A percentile compares a stretch with the other conserved stretches of the same genome.
These are phyloP conservation scores for Pugionium cornutum DNA, from an alignment of 345 rosid genomes.

Conservation along the genomic window DNA sequence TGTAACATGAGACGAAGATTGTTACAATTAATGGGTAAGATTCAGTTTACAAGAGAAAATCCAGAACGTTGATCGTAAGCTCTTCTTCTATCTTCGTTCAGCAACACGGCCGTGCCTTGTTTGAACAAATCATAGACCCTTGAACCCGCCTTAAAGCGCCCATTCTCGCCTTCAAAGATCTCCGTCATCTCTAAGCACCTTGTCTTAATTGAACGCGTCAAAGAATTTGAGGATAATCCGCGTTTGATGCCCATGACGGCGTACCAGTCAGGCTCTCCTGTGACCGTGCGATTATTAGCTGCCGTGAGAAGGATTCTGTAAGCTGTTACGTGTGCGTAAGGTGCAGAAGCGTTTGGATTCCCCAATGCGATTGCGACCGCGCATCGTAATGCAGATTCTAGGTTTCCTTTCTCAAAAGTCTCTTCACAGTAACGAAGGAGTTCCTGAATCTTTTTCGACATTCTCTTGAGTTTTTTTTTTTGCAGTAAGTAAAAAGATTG, in stretches of 20 bases:
- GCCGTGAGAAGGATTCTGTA: slow-evolving; percentile 28
- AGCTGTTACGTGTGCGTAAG: slow-evolving; percentile 32
- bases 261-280: slow-evolving; percentile 34
- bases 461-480: background rate
- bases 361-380: slow-evolving; percentile 8
- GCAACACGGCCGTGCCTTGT: background rate
- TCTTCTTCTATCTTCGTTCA: slow-evolving; percentile 7
- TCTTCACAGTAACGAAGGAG: slow-evolving; percentile 33
- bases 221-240: background rate
- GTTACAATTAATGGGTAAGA: too few relatives aligned
- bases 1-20: too few relatives aligned
- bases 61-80: slow-evolving; percentile 26
- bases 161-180: background rate
- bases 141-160: background rate
- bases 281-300: slow-evolving; percentile 12
- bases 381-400: slow-evolving; percentile 18
- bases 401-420: slow-evolving; percentile 20
- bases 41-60: slow-evolving; percentile 9
- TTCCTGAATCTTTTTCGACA: slow-evolving; percentile 6
- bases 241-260: slow-evolving; percentile 11
- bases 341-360: slow-evolving; percentile 20
- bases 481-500: background rate
- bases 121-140: slow-evolving; percentile 7
- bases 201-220: background rate
- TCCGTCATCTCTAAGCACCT: background rate